Conservation (phyloP, 257 asterid genomes). For the Plantago elongata region DNA sequence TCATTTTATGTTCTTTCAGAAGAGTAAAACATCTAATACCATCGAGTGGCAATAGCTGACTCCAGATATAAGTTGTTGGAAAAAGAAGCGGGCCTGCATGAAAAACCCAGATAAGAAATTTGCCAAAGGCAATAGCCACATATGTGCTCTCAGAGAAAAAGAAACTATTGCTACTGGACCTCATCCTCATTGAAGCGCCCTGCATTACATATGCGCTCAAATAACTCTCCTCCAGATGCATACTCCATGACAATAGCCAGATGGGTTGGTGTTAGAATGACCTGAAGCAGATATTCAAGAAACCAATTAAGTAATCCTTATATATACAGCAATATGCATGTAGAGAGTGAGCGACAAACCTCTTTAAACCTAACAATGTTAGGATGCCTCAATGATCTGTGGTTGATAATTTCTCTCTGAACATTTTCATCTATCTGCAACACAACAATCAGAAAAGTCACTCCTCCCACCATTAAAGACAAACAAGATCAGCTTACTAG, state of each 20-base stretch:
- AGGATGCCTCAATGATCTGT: slow-evolving; percentile 85
- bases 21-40: slow-evolving; percentile 33
- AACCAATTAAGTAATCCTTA: not conserved
- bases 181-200: slow-evolving; percentile 92
- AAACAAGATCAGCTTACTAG: no score
- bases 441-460: slow-evolving; percentile 14
- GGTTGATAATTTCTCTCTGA: slow-evolving; percentile 81
- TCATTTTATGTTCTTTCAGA: slow-evolving; percentile 6
- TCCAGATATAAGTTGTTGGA: slow-evolving; percentile 91
- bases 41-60: slow-evolving; percentile 90
- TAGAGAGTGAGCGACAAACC: slow-evolving; percentile 33
- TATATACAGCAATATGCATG: not conserved
- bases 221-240: slow-evolving; percentile 94
- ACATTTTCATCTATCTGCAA: slow-evolving; percentile 89
- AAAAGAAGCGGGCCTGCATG: slow-evolving; percentile 82
- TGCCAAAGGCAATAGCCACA: slow-evolving; percentile 1
- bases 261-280: slow-evolving; percentile 83
- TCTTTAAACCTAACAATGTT: slow-evolving; percentile 77
- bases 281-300: slow-evolving; percentile 34
- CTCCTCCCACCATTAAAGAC: no score
- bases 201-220: slow-evolving; percentile 75
- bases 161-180: slow-evolving; percentile 34
- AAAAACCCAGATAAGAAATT: not conserved
- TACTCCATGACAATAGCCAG: slow-evolving; percentile 92
- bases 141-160: not conserved